Base-by-base conservation (phyloP, 2,329 filamentous ascomycete species). In the Alternaria novae-zelandiae region DNA sequence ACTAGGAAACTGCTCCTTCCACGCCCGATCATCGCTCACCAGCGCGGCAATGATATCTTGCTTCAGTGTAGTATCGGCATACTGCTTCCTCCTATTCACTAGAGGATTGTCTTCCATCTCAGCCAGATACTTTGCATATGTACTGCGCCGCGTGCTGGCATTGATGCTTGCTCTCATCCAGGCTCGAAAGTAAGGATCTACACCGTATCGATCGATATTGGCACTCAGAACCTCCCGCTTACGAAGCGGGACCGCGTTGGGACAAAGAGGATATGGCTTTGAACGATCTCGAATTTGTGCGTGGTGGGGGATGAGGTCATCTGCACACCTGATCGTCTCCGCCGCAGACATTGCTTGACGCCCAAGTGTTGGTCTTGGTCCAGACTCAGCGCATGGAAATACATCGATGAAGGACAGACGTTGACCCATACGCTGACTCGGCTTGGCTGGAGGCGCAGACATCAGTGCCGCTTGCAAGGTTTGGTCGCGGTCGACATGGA, bases 51-150 rank as follows among this genome's bases (percentile, higher is more conserved):
- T 44, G 15, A 68, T 45, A 21, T 51, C 54, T 26, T 56, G 43
- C 2, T 65, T 57, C n/a, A 57, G 55, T 8, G 59, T n/a, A n/a
- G 44, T 23, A 17, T 58, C 60, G n/a, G 58, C 49, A 28, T 73
- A 74, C 6, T 66, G 63, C n/a, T 71, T 28, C 13, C 71, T 63
- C 41, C 36, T 70, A 63, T 74, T 73, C 57, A 70, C 63, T 49
- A 71, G 70, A 1, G 69, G 68, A 28, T 74, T 63, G 25, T 73
- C 63, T 51, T 73, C 71, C 23, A 57, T 47, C 47, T 74, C 71
- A 32, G 73, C 71, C 70, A 73, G 64, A 56, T 71, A 75, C 51
- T 73, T 71, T 4, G 67, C 64, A 49, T 72, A 75, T 6, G 69
- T 71, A 13, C 59, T 70, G 21, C 67, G 65, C 25, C 57, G 65